A percentile compares a stretch with the other conserved stretches of the same genome.
These are phyloP conservation scores for Fusarium marasasianum DNA, from an alignment of 2,329 filamentous ascomycete species.

Conservation along the genomic window DNA sequence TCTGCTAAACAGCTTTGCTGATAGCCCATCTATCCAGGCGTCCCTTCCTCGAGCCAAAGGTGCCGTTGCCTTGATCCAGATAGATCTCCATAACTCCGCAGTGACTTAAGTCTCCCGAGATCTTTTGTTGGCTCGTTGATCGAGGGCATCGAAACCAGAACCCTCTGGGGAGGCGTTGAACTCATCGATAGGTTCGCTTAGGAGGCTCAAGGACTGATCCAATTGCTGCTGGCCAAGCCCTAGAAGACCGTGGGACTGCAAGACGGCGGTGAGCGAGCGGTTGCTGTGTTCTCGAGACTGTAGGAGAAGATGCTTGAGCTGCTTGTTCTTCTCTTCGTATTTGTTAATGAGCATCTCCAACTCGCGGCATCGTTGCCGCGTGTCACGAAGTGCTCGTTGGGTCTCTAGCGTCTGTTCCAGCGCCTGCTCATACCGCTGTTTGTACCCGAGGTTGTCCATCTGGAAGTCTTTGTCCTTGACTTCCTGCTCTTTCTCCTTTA, in stretches of 20 bases:
- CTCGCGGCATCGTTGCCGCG: neutral
- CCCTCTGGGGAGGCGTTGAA: fast-evolving
- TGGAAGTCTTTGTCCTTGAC: neutral
- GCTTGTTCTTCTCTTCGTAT: neutral
- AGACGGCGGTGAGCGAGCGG: neutral
- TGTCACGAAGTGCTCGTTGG: neutral
- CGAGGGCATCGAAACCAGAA: too few relatives aligned
- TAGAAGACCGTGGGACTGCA: neutral
- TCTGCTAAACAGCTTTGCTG: neutral
- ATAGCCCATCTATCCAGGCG: fast-evolving
- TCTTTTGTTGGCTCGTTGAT: neutral
- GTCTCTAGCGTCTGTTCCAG: neutral
- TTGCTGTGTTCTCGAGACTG: neutral
- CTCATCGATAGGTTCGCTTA: fast-evolving
- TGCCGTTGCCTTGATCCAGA: fast-evolving
- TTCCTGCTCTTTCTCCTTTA: neutral
- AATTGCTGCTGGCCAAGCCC: neutral
- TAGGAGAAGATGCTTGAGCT: neutral
- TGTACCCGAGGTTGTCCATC: neutral
- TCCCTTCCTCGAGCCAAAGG: fast-evolving
- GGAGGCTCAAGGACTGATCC: fast-evolving
- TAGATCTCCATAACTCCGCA: too few relatives aligned
- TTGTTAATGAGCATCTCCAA: fast-evolving
- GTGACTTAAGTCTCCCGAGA: neutral
- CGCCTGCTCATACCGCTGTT: neutral